These are phyloP conservation scores for Cerrena zonata DNA, from an alignment of 1,284 basidiomycete species.

Conservation along the genomic window DNA sequence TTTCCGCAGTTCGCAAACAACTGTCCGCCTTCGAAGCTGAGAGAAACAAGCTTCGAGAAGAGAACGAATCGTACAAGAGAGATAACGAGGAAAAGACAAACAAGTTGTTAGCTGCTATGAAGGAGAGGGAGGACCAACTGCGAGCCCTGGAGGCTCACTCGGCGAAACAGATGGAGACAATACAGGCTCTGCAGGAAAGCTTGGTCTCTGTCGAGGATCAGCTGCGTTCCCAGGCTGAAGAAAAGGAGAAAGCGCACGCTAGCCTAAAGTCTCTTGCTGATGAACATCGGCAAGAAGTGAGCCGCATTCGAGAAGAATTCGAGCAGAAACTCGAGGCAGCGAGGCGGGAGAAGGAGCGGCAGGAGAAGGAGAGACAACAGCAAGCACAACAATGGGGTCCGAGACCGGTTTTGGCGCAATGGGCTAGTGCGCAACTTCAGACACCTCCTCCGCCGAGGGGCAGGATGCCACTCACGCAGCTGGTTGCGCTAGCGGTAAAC, in stretches of 20 bases:
- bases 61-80: background rate
- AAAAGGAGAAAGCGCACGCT: slow-evolving; percentile 7
- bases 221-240: background rate
- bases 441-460: background rate
- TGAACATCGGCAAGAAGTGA: slow-evolving; percentile 10
- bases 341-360: background rate
- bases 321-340: slow-evolving; percentile 5
- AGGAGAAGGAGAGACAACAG: background rate
- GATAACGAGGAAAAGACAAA: slow-evolving; percentile 9
- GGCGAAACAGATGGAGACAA: slow-evolving; percentile 4
- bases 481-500: background rate
- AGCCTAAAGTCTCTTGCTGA: slow-evolving; percentile 4
- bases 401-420: background rate
- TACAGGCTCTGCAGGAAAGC: slow-evolving; percentile 6
- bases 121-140: slow-evolving; percentile 7
- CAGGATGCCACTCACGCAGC: background rate
- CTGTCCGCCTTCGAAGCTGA: slow-evolving; percentile 3
- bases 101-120: slow-evolving; percentile 7
- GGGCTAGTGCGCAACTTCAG: background rate
- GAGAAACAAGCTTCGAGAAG: background rate
- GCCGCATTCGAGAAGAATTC: slow-evolving; percentile 9
- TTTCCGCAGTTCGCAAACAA: slow-evolving; percentile 6
- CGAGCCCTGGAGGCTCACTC: slow-evolving; percentile 4
- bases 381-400: background rate
- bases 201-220: slow-evolving; percentile 6